Base-by-base conservation (phyloP, 495 filamentous ascomycete genomes). In the Podospora bellae-mahoneyi region DNA sequence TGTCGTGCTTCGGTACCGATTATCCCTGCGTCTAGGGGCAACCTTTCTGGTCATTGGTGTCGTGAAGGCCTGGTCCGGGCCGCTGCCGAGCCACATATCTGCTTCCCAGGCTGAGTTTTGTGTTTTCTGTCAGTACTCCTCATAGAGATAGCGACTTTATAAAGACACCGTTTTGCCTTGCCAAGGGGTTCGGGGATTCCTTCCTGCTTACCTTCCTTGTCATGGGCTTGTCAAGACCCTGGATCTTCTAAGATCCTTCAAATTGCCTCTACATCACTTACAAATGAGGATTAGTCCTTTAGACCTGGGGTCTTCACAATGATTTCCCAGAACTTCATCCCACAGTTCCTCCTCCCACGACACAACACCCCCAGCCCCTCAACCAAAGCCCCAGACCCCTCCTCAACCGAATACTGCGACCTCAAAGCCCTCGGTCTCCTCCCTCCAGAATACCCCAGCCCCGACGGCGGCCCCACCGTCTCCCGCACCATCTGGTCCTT, bases 401-500 rank as follows among this genome's bases (percentile, higher is more conserved):
- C n/a, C n/a, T 58, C 55, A 26, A 58, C 59, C 3, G 66, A 68
- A 61, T 61, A 61, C 59, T 61, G 59, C 30, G 59, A 61, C 23
- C 59, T 61, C 59, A 28, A 34, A n/a, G 18, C 18, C 30, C 59
- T 61, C 5, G 59, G 59, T 10, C 20, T 28, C 7, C 18, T 61
- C 20, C 59, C 55, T 7, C 55, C 55, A 19, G 23, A 61, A 6
- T 6, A n/a, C 18, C 54, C 53, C 0, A 55, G 61, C 4, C 64
- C 69, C 7, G 32, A 68, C 39, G 32, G 65, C n/a, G 73, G 73
- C 2, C 64, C 71, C 3, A 44, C 26, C 10, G 59, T 61, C 3
- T n/a, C 60, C 13, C 39, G 34, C 26, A 32, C 58, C 5, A 62
- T 72, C 30, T 77, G 75, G 75, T 2, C 66, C 2, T 68, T 75